A percentile compares a stretch with the other conserved stretches of the same genome.
phyloP scores from a whole-genome alignment of 257 asterid genomes.

The Salvia miltiorrhiza region DNA sequence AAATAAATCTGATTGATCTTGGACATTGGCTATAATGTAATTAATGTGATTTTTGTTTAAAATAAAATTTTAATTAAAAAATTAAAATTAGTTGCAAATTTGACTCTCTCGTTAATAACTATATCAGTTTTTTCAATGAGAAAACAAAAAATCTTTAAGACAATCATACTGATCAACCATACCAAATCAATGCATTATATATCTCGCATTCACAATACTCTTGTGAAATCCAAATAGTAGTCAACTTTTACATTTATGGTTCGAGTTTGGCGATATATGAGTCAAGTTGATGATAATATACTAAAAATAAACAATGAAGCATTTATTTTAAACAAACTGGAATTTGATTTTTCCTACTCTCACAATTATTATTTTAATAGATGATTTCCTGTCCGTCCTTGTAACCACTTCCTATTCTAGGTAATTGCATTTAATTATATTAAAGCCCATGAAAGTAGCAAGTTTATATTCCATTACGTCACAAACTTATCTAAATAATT shows the following conservation, averaged over 20 bases:
- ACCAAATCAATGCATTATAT: slow-evolving; percentile 5
- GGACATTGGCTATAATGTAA: background rate
- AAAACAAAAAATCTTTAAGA: background rate
- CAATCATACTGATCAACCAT: slow-evolving; percentile 3
- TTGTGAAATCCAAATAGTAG: background rate
- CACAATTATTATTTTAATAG: background rate
- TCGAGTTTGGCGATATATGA: background rate
- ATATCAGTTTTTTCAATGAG: background rate
- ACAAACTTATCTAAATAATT: too few relatives aligned
- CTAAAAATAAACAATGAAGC: background rate
- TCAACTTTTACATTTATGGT: background rate
- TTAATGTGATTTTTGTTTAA: background rate
- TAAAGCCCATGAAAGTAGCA: background rate
- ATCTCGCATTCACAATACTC: background rate
- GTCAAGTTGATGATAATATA: background rate
- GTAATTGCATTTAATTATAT: background rate
- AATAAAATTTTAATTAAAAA: background rate
- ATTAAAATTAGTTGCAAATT: background rate
- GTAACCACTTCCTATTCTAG: background rate
- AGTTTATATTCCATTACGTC: too few relatives aligned
- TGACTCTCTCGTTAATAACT: background rate
- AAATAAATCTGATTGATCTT: background rate
- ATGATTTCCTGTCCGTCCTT: background rate
- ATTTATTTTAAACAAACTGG: background rate
- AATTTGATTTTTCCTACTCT: background rate